Evolutionary conservation across 2,329 filamentous ascomycete genomes (phyloP), one percentile per base, ranked within the genome.

Genomic region (Phaeomoniella chlamydospora): DNA sequence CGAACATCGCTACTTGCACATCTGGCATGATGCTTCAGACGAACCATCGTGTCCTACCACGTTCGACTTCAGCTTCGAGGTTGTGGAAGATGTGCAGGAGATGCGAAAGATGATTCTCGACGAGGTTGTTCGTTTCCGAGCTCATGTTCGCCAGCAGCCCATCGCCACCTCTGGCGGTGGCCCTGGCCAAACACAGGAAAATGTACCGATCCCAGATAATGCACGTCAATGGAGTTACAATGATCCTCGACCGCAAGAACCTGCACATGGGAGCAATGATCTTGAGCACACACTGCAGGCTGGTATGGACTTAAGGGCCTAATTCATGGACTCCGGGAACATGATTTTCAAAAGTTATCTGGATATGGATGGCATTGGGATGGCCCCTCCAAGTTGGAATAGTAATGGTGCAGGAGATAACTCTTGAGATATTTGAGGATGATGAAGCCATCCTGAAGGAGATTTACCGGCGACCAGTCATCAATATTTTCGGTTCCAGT

Each of bases 61-160:
- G 13, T 98, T 98, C 62, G 87, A 98, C 67, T 98, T 98, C 65
- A 81, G 88, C 56, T 98, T 98, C 53, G 90, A 98, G 58, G 78
- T 94, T n/a, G 76, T 94, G 29, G 88, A 98, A 36, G 90, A 96
- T 31, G 86, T 98, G 14, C 72, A 69, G 15, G 83, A 94, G 48
- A 96, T 98, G 87, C 83, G 90, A 55, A 78, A 79, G 60, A 92
- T 94, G 84, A 98, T 98, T 45, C 68, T 94, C 40, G 80, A 88
- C n/a, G 90, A 98, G 60, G 90, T 98, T 34, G 70, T 76, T 53
- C 72, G 77, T 45, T 98, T 98, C 75, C 76, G 90, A 43, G 67
- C 70, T 39, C 55, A 61, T 37, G 73, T 77, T 31, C 62, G 70
- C 42, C 63, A 67, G 41, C 59, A 64, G 45, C 57, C 53, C 30